phyloP scores from a whole-genome alignment of 2,329 filamentous ascomycete species.

The Emmonsiellopsis sp. region DNA sequence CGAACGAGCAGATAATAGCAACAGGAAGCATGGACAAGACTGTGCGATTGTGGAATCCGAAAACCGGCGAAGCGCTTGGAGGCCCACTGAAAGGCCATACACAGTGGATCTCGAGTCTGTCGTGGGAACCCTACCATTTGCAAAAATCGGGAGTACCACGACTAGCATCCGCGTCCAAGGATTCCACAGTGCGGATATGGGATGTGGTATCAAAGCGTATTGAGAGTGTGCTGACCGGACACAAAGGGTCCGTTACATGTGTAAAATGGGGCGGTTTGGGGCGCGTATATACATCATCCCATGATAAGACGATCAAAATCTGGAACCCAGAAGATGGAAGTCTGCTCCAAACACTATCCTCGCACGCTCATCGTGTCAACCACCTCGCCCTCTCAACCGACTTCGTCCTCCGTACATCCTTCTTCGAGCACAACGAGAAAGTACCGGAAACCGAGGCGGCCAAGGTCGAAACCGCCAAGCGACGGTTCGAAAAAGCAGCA shows the following conservation, averaged over 20 bases:
- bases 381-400: slow-evolving; percentile 90
- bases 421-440: slow-evolving; percentile 70
- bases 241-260: slow-evolving; percentile 81
- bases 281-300: slow-evolving; percentile 71
- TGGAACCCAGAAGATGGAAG: slow-evolving; percentile 78
- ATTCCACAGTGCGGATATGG: slow-evolving; percentile 82
- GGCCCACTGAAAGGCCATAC: slow-evolving; percentile 70
- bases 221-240: slow-evolving; percentile 75
- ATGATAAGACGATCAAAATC: slow-evolving; percentile 86
- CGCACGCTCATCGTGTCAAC: slow-evolving; percentile 93
- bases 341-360: slow-evolving; percentile 65
- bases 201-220: slow-evolving; percentile 66
- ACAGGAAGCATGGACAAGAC: slow-evolving; percentile 91
- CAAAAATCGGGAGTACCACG: slow-evolving; percentile 65
- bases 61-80: slow-evolving; percentile 65
- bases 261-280: slow-evolving; percentile 92
- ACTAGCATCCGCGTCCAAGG: slow-evolving; percentile 80
- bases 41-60: slow-evolving; percentile 80
- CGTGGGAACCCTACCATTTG: slow-evolving; percentile 89
- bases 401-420: slow-evolving; percentile 75
- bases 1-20: slow-evolving; percentile 69
- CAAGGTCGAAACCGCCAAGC: slow-evolving; percentile 64
- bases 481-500: slow-evolving; percentile 78
- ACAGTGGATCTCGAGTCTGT: slow-evolving; percentile 79
- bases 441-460: slow-evolving; percentile 60